These are phyloP conservation scores for Cyclocybe cylindracea DNA, from an alignment of 768 basidiomycete species.

Conservation along the genomic window DNA sequence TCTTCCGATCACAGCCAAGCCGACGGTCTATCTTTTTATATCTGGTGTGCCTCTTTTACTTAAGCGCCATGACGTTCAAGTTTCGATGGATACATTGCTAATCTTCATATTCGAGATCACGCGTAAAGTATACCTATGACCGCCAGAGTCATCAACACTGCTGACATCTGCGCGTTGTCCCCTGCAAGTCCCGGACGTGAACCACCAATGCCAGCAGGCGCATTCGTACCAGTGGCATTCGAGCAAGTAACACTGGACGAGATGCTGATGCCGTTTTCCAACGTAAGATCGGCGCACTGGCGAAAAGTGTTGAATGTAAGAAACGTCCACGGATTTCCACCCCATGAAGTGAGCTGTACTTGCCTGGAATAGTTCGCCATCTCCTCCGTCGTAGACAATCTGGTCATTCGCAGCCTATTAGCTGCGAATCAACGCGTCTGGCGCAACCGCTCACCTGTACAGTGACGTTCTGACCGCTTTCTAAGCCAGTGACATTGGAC, in stretches of 20 bases:
- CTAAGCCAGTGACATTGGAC: conserved; percentile 49
- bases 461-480: conserved; percentile 72
- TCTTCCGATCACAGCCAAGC: too few relatives aligned
- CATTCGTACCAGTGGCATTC: conserved; percentile 16
- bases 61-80: too few relatives aligned
- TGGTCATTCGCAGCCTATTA: conserved; percentile 11
- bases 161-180: too few relatives aligned
- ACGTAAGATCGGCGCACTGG: conserved; percentile 80
- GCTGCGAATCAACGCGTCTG: neutral
- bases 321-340: neutral
- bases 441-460: conserved; percentile 45
- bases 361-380: conserved; percentile 73
- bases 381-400: conserved; percentile 68
- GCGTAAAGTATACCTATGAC: too few relatives aligned
- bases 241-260: conserved; percentile 34
- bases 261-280: conserved; percentile 53
- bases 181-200: neutral
- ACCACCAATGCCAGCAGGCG: conserved; percentile 2
- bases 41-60: too few relatives aligned
- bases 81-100: too few relatives aligned
- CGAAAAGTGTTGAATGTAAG: neutral
- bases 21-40: too few relatives aligned
- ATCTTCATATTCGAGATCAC: too few relatives aligned
- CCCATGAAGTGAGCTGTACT: conserved; percentile 1
- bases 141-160: too few relatives aligned